These are phyloP conservation scores for Ilex paraguariensis DNA, from an alignment of 305 asterid genomes.

Conservation along the genomic window DNA sequence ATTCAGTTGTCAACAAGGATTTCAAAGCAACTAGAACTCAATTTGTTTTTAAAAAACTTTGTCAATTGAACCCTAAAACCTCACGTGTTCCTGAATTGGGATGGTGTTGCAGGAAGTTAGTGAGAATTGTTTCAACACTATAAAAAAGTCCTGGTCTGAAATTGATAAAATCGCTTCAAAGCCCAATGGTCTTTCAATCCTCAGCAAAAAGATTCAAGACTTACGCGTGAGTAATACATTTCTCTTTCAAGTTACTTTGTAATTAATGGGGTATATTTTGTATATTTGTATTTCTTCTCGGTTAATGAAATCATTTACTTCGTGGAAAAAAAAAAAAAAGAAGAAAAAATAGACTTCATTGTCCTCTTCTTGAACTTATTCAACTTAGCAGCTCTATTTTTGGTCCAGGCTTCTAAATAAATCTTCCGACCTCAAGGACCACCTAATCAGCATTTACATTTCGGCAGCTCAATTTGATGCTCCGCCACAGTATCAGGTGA, in stretches of 20 bases:
- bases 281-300: no score
- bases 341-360: neutral
- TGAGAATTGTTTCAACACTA: constrained; percentile 37
- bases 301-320: no score
- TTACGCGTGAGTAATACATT: constrained; percentile 42
- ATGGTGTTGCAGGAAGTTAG: constrained; percentile 44
- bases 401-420: neutral
- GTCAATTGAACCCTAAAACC: no score
- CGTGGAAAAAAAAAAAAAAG: no score
- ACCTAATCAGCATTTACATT: constrained; percentile 27
- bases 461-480: constrained; percentile 50
- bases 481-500: constrained; percentile 55
- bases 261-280: no score
- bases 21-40: constrained; percentile 36
- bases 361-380: neutral
- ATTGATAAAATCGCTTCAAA: constrained; percentile 54
- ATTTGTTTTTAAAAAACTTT: no score
- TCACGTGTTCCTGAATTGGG: no score
- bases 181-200: constrained; percentile 48
- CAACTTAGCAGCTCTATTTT: neutral
- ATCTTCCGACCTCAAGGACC: constrained; percentile 35
- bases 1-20: constrained; percentile 46
- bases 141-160: constrained; percentile 59
- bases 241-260: no score
- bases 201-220: constrained; percentile 49